These are phyloP conservation scores for Fusarium sp. DNA, from an alignment of 2,329 filamentous ascomycete genomes.

Conservation along the genomic window DNA sequence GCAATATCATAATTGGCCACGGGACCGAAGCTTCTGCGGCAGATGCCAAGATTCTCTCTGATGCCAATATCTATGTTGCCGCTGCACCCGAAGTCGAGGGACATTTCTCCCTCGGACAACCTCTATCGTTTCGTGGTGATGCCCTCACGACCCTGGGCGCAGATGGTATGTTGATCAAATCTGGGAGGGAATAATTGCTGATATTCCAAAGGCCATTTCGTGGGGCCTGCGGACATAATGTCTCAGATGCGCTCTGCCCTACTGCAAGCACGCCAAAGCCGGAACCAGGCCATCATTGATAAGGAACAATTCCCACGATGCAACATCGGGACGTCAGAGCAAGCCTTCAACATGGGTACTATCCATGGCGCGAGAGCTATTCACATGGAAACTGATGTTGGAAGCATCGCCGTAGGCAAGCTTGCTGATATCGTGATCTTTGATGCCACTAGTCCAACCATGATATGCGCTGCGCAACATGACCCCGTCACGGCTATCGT, in stretches of 20 bases:
- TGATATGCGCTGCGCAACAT: too few relatives aligned
- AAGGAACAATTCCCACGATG: background rate
- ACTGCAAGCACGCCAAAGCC: conserved; percentile 1
- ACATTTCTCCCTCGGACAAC: background rate
- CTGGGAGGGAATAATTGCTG: too few relatives aligned
- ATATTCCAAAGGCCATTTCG: background rate
- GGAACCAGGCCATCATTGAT: background rate
- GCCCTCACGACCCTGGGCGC: background rate
- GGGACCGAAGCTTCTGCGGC: background rate
- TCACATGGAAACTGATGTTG: background rate
- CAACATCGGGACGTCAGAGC: background rate
- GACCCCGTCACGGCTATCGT: background rate
- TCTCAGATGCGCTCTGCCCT: background rate
- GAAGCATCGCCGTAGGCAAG: background rate
- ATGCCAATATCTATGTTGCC: background rate
- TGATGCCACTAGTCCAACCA: too few relatives aligned
- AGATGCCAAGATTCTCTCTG: background rate
- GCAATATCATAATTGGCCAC: background rate
- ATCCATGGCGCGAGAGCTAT: background rate
- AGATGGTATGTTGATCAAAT: background rate
- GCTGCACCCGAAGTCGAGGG: background rate
- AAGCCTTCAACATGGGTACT: background rate
- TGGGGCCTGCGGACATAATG: background rate
- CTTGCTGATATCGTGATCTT: background rate
- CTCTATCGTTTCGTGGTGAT: background rate